phyloP scores from a whole-genome alignment of 495 filamentous ascomycete species.

The Penicillium antarcticum region DNA sequence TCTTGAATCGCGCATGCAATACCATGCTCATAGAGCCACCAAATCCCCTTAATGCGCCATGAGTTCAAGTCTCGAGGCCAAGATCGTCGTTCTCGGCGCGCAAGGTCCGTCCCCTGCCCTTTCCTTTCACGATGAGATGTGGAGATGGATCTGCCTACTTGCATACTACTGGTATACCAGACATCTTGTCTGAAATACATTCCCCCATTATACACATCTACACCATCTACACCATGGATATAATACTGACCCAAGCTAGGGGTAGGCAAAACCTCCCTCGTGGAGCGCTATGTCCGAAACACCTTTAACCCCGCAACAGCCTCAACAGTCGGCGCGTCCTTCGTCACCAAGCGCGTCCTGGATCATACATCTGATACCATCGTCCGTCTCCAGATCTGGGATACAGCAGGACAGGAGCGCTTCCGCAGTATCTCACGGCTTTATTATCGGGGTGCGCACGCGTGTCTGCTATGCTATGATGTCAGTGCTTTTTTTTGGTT shows the following conservation, averaged over 20 bases:
- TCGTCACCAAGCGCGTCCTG: constrained; percentile 87
- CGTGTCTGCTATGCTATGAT: constrained; percentile 90
- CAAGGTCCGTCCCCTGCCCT: constrained; percentile 49
- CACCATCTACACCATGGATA: background rate
- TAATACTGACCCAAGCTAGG: constrained; percentile 40
- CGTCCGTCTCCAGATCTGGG: constrained; percentile 88
- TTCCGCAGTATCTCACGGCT: constrained; percentile 90
- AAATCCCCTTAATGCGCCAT: constrained; percentile 42
- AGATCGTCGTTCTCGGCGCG: constrained; percentile 85
- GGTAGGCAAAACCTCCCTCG: constrained; percentile 92
- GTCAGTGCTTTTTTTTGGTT: background rate
- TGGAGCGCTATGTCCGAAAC: constrained; percentile 81
- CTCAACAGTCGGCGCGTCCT: constrained; percentile 89
- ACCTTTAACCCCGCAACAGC: constrained; percentile 67
- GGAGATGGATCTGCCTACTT: too few relatives aligned
- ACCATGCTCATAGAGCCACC: constrained; percentile 33
- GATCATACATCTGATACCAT: constrained; percentile 77
- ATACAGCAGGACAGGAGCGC: constrained; percentile 92
- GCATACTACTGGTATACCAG: too few relatives aligned
- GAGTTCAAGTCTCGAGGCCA: constrained; percentile 81
- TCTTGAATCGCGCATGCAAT: background rate
- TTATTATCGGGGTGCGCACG: constrained; percentile 94
- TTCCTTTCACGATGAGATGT: too few relatives aligned
- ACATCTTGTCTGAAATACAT: too few relatives aligned
- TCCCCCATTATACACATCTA: background rate